phyloP scores from a whole-genome alignment of 1,284 basidiomycete genomes.

The Sphagnurus paluster region DNA sequence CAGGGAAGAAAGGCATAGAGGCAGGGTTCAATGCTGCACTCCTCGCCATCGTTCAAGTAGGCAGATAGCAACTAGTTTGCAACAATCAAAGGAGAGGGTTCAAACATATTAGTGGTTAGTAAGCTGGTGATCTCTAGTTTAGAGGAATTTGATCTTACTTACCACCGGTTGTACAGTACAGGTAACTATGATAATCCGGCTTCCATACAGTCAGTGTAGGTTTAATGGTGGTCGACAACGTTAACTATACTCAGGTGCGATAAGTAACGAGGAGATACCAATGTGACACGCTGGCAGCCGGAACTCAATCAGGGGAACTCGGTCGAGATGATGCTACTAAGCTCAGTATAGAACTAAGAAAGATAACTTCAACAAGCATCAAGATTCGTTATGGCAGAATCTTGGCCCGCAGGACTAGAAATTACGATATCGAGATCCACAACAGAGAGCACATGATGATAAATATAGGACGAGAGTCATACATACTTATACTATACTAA shows the following conservation, averaged over 20 bases:
- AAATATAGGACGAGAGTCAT: neutral
- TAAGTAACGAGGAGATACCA: constrained; percentile 1
- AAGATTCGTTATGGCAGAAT: constrained; percentile 1
- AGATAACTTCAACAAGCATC: no score
- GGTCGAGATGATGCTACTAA: no score
- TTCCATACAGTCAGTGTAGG: constrained; percentile 36
- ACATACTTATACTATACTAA: constrained; percentile 21
- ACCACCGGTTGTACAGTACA: constrained; percentile 24
- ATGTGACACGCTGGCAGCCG: constrained; percentile 16
- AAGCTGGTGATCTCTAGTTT: constrained; percentile 24
- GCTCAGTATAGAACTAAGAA: no score
- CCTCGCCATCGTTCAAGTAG: constrained; percentile 59
- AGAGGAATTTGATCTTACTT: constrained; percentile 24
- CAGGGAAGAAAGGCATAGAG: constrained; percentile 81
- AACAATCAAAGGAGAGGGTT: constrained; percentile 31
- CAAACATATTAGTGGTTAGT: constrained; percentile 23
- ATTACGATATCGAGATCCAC: neutral
- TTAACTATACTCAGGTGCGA: neutral
- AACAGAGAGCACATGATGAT: neutral
- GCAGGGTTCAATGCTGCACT: constrained; percentile 75
- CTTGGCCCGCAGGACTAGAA: neutral
- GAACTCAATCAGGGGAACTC: constrained; percentile 3
- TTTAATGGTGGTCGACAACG: constrained; percentile 1
- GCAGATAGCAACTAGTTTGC: constrained; percentile 33
- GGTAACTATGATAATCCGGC: constrained; percentile 35